Percentiles rank a stretch among this genome's conserved stretches.
Evolutionary conservation across 225 moss, liverwort and hornwort genomes (phyloP).

Genomic region (Pseudoscleropodium purum): DNA sequence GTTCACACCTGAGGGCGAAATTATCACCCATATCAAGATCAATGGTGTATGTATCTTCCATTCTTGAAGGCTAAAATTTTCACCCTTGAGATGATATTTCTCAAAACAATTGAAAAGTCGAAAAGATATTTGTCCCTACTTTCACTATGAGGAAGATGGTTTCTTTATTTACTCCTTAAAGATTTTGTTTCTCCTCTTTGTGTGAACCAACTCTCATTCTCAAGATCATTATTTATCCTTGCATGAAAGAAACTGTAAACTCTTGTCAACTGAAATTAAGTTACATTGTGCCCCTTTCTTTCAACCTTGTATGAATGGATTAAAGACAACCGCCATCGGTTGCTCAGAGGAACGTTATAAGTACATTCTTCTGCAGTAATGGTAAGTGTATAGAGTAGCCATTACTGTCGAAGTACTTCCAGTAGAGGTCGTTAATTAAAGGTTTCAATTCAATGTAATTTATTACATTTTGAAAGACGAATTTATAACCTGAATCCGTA

Average conservation of each 20-base stretch:
- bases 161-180: no score
- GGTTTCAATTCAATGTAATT: neutral
- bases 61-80: neutral
- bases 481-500: neutral
- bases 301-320: neutral
- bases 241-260: neutral
- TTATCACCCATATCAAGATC: neutral
- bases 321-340: neutral
- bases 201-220: neutral
- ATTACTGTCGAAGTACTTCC: neutral
- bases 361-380: neutral
- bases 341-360: neutral
- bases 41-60: rapidly evolving
- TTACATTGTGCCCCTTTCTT: no score
- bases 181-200: neutral
- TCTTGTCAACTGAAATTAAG: neutral
- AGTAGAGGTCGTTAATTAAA: neutral
- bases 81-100: no score
- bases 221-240: neutral
- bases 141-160: no score
- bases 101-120: no score
- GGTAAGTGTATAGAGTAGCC: neutral
- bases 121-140: no score
- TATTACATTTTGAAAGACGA: neutral
- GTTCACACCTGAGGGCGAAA: no score